Conservation (phyloP, 2,329 filamentous ascomycete genomes). For the Phaeosphaeria sp. region DNA sequence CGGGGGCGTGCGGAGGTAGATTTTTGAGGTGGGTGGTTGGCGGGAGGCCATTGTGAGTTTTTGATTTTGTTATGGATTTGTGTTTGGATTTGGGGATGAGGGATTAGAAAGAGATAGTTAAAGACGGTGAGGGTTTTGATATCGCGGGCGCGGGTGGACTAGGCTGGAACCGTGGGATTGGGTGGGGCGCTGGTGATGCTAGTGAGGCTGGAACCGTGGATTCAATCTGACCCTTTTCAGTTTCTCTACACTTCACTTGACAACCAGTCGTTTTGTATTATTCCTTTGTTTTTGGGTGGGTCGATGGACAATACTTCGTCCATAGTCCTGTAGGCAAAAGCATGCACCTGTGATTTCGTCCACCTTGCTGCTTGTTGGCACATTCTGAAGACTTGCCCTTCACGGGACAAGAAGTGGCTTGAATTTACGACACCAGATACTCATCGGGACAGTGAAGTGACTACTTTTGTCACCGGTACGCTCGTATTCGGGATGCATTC, state of each 20-base stretch:
- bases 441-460: background rate
- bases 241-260: background rate
- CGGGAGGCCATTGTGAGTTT: slow-evolving; percentile 12
- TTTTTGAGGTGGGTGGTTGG: slow-evolving; percentile 23
- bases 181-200: background rate
- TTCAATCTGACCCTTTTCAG: background rate
- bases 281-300: too few relatives aligned
- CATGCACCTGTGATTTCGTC: background rate
- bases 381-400: background rate
- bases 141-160: background rate
- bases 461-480: background rate
- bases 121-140: background rate
- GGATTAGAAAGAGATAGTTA: background rate
- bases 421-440: background rate
- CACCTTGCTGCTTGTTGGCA: background rate
- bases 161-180: background rate
- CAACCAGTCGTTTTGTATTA: too few relatives aligned
- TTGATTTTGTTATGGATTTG: background rate
- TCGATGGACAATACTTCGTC: too few relatives aligned
- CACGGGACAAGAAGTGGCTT: background rate
- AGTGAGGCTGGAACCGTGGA: background rate
- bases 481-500: background rate
- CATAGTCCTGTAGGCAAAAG: too few relatives aligned
- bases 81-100: background rate
- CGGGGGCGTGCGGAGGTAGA: slow-evolving; percentile 30